These are phyloP conservation scores for Macrolepiota albuminosa DNA, from an alignment of 768 basidiomycete genomes.

Conservation along the genomic window DNA sequence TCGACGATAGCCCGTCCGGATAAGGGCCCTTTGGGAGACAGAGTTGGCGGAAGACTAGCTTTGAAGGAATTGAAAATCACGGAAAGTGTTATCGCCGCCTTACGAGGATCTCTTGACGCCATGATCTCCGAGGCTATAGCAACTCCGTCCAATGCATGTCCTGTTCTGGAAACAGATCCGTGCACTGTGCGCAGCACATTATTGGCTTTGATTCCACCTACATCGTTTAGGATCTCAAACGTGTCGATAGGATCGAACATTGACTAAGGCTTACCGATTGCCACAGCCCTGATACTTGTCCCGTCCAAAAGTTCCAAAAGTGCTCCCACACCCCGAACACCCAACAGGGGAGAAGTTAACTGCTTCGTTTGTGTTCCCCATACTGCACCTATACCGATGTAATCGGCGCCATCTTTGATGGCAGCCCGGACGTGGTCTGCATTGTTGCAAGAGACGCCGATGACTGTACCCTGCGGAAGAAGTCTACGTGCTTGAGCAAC, in stretches of 20 bases:
- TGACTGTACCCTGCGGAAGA: constrained; percentile 63
- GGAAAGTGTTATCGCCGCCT: constrained; percentile 43
- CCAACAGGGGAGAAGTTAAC: constrained; percentile 57
- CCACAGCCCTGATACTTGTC: constrained; percentile 66
- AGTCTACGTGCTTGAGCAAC: constrained; percentile 58
- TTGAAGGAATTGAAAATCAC: constrained; percentile 42
- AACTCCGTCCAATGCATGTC: constrained; percentile 68
- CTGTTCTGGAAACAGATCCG: constrained; percentile 55
- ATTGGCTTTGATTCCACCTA: constrained; percentile 81
- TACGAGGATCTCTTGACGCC: constrained; percentile 50
- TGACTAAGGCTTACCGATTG: constrained; percentile 62
- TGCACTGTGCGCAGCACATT: constrained; percentile 77
- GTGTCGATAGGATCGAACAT: neutral
- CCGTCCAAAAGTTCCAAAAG: constrained; percentile 64
- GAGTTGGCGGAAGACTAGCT: constrained; percentile 6
- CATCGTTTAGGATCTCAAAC: neutral
- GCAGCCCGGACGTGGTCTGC: constrained; percentile 61
- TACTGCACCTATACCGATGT: constrained; percentile 84
- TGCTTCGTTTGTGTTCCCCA: constrained; percentile 81
- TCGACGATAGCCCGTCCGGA: constrained; percentile 32
- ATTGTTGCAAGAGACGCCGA: constrained; percentile 79
- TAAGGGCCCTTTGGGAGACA: neutral
- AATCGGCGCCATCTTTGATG: constrained; percentile 65
- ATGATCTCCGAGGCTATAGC: constrained; percentile 90
- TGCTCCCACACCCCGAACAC: constrained; percentile 66